Base-by-base conservation (phyloP, 2,329 filamentous ascomycete genomes). In the Fonsecaea multimorphosa region DNA sequence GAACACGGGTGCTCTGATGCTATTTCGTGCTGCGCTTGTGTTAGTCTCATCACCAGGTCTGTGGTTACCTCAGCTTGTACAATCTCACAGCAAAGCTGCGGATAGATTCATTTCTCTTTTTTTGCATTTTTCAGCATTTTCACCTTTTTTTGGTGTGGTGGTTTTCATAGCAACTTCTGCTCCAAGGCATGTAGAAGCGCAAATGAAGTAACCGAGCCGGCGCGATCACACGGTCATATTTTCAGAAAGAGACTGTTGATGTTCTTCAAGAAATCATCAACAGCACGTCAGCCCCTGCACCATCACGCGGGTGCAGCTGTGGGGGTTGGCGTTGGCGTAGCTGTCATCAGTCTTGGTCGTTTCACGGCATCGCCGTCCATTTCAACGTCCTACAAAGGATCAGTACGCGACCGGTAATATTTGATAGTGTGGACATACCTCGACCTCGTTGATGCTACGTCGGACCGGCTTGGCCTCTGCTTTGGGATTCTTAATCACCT, bases 401-500 rank as follows among this genome's bases (percentile, higher is more conserved):
- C 16, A 64, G 58, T 38, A 46, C 32, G 14, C n/a, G 44, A 3
- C 31, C 29, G 34, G 29, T 16, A 16, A 14, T 6, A 27, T 2
- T 11, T 3, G 19, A 4, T 16, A 9, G 14, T 16, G 36, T n/a
- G 31, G 9, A 58, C 57, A 38, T 64, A 66, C 65, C 60, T 68
- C 68, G 40, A 70, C 65, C n/a, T 67, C 63, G 44, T 46, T 66
- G 59, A 67, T 70, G 44, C 64, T 69, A 31, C 66, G 61, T 36
- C 59, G 31, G 2, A 61, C 66, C 24, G 62, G 58, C n/a, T 65
- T 65, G 9, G 62, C 12, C 38, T 66, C 67, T 19, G 57, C 24
- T 27, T 66, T 65, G 40, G 53, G 11, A 44, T 52, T 34, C 62
- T 70, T 70, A 27, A 63, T 57, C 14, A 61, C 54, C 75, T 84